Conservation (phyloP, 2,329 filamentous ascomycete genomes). For the Trematosphaeria pertusa region DNA sequence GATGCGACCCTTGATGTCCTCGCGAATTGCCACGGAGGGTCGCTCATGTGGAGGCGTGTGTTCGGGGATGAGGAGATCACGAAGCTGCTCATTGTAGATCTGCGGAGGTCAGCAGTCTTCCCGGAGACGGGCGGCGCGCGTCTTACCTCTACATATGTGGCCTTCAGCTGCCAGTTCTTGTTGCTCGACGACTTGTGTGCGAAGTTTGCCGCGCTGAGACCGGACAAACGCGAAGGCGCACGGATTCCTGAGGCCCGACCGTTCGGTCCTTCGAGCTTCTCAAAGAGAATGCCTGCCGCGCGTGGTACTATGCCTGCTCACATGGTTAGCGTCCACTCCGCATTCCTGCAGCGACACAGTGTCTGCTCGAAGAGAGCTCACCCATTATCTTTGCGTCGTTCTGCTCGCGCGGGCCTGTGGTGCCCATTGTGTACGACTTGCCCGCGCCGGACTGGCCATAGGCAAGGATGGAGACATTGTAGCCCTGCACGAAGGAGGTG, state of each 20-base stretch:
- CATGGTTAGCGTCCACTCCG: too few relatives aligned
- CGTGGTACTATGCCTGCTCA: conserved; percentile 97
- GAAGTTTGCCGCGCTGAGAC: conserved; percentile 57
- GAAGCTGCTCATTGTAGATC: conserved; percentile 96
- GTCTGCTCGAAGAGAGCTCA: conserved; percentile 57
- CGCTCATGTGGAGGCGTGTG: conserved; percentile 73
- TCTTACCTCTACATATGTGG: conserved; percentile 80
- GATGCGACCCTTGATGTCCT: conserved; percentile 94
- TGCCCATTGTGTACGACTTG: conserved; percentile 99
- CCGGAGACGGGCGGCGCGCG: background rate
- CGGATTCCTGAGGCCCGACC: conserved; percentile 75
- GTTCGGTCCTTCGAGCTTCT: conserved; percentile 74
- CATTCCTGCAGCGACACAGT: too few relatives aligned
- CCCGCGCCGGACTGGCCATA: conserved; percentile 98
- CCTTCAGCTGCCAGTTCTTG: conserved; percentile 88
- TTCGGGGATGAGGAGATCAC: conserved; percentile 87
- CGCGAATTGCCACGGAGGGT: conserved; percentile 83
- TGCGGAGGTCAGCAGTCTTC: conserved; percentile 49
- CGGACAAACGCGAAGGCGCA: conserved; percentile 79
- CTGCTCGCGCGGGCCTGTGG: conserved; percentile 83
- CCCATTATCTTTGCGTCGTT: conserved; percentile 75
- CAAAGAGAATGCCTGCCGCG: conserved; percentile 85
- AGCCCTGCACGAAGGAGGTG: conserved; percentile 88
- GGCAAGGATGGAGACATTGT: conserved; percentile 96
- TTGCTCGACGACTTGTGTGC: conserved; percentile 60